phyloP scores from a whole-genome alignment of 352 stramenopile genomes.

The Pythium inflatum region DNA sequence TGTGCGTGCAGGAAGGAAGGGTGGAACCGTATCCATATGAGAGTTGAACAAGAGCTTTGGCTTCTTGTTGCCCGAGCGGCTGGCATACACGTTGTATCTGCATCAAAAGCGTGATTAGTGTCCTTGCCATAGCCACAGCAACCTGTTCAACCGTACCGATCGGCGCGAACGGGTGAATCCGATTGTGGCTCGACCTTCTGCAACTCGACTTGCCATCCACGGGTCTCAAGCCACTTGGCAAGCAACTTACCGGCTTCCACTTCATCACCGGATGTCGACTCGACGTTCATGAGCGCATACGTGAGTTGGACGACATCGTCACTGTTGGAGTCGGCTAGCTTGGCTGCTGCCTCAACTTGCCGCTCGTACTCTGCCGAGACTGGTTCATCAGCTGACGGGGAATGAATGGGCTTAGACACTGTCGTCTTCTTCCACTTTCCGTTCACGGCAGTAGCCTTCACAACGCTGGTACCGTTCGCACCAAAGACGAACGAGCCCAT shows the following conservation, averaged over 20 bases:
- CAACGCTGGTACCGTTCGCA: conserved; percentile 65
- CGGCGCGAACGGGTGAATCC: conserved; percentile 58
- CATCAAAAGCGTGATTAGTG: neutral
- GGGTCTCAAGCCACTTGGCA: conserved; percentile 60
- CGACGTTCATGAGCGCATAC: conserved; percentile 71
- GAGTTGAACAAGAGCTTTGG: conserved; percentile 83
- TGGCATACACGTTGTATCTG: conserved; percentile 81
- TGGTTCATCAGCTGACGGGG: conserved; percentile 3
- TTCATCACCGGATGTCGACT: conserved; percentile 77
- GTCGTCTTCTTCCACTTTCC: conserved; percentile 66
- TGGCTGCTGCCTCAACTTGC: conserved; percentile 52
- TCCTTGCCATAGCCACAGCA: neutral
- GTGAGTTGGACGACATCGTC: conserved; percentile 68
- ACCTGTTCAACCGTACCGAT: conserved; percentile 40
- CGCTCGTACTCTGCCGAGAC: conserved; percentile 49
- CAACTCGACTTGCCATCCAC: conserved; percentile 75
- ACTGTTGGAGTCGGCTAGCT: conserved; percentile 58
- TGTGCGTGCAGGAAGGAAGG: conserved; percentile 65
- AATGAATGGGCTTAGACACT: conserved; percentile 2
- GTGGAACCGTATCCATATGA: conserved; percentile 86
- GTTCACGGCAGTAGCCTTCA: conserved; percentile 77
- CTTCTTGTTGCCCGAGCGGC: conserved; percentile 53
- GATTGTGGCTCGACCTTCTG: conserved; percentile 72
- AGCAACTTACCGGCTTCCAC: conserved; percentile 68
- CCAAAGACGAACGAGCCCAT: conserved; percentile 77